phyloP scores from a whole-genome alignment of 202 grass and related monocot species.

The Setaria viridis region DNA sequence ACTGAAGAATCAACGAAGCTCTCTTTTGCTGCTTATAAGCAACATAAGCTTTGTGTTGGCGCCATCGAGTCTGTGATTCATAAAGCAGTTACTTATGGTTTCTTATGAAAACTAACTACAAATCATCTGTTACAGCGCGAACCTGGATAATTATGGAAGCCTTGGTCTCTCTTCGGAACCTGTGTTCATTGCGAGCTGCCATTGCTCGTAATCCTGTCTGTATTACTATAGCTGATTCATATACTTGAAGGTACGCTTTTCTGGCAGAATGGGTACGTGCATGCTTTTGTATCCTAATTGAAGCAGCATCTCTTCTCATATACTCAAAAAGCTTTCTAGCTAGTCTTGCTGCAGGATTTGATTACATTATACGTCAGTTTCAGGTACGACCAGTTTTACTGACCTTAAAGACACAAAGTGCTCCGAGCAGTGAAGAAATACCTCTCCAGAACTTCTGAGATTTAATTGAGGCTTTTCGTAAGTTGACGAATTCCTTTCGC shows the following conservation, averaged over 20 bases:
- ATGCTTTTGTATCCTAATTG: slow-evolving; percentile 89
- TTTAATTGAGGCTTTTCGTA: slow-evolving; percentile 74
- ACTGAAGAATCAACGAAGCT: slow-evolving; percentile 81
- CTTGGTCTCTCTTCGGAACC: slow-evolving; percentile 73
- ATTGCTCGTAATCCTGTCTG: slow-evolving; percentile 87
- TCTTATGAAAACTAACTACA: slow-evolving; percentile 4
- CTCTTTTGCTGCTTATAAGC: slow-evolving; percentile 81
- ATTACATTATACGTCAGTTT: slow-evolving; percentile 35
- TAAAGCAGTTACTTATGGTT: slow-evolving; percentile 24
- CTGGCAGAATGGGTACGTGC: slow-evolving; percentile 69
- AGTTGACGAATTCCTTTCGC: slow-evolving; percentile 72
- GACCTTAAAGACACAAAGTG: slow-evolving; percentile 18
- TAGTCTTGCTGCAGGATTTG: slow-evolving; percentile 61
- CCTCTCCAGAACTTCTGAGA: slow-evolving; percentile 92
- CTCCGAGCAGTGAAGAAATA: slow-evolving; percentile 37
- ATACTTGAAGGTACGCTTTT: slow-evolving; percentile 69
- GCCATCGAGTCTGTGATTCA: slow-evolving; percentile 81
- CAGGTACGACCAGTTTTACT: slow-evolving; percentile 39
- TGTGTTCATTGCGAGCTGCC: slow-evolving; percentile 75
- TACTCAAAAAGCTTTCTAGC: slow-evolving; percentile 77
- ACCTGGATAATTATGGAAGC: slow-evolving; percentile 84
- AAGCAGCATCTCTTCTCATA: slow-evolving; percentile 88
- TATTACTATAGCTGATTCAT: slow-evolving; percentile 66
- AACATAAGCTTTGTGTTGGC: slow-evolving; percentile 73
- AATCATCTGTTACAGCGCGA: slow-evolving; percentile 12